A percentile compares a stretch with the other conserved stretches of the same genome.
Evolutionary conservation across 1,284 basidiomycete genomes (phyloP).

Genomic region (Ceratorhiza oryzae-sativae): DNA sequence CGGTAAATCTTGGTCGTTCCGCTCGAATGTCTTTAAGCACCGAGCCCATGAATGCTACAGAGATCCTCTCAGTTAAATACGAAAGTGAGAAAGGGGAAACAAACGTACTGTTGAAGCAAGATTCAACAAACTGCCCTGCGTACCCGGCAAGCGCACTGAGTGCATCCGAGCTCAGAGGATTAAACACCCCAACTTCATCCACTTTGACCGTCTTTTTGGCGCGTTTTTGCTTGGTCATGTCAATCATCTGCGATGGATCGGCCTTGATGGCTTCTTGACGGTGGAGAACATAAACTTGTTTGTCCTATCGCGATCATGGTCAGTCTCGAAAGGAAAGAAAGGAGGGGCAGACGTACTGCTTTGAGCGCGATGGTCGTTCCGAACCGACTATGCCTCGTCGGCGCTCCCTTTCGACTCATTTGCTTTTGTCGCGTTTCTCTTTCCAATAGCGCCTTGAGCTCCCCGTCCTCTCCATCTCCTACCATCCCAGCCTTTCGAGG

Average conservation of each 20-base stretch:
- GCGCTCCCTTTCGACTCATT: slow-evolving; percentile 58
- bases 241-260: slow-evolving; percentile 79
- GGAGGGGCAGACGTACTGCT: slow-evolving; percentile 47
- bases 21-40: slow-evolving; percentile 92
- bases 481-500: slow-evolving; percentile 13
- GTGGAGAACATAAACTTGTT: slow-evolving; percentile 69
- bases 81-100: neutral
- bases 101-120: slow-evolving; percentile 83
- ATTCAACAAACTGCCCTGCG: slow-evolving; percentile 75
- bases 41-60: slow-evolving; percentile 77
- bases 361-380: slow-evolving; percentile 88
- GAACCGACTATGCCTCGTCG: slow-evolving; percentile 91
- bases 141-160: slow-evolving; percentile 70
- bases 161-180: slow-evolving; percentile 76
- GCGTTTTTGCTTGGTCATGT: slow-evolving; percentile 74
- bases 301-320: slow-evolving; percentile 46
- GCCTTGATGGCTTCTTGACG: slow-evolving; percentile 79
- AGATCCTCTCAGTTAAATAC: slow-evolving; percentile 1
- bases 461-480: slow-evolving; percentile 36
- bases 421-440: slow-evolving; percentile 32
- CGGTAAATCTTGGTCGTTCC: slow-evolving; percentile 86
- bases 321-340: neutral
- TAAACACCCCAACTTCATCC: slow-evolving; percentile 74
- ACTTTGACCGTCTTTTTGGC: slow-evolving; percentile 63
- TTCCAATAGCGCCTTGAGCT: slow-evolving; percentile 41